Evolutionary conservation across 371 early-diverging fungal species (phyloP).

Genomic region (Circinella minor): DNA sequence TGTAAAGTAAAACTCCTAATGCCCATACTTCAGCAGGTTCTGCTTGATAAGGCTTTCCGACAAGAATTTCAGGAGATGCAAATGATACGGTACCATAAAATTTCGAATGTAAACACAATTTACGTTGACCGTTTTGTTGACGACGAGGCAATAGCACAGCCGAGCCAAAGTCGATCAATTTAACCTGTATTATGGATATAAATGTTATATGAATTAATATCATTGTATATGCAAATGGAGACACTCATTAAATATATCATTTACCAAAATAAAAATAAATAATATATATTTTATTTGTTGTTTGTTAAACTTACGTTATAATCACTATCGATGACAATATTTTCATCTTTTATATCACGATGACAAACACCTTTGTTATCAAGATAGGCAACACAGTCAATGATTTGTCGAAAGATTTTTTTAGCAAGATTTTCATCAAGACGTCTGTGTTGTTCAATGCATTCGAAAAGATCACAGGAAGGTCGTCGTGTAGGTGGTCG

Average conservation of each 20-base stretch:
- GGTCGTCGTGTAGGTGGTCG: conserved; percentile 43
- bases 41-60: conserved; percentile 70
- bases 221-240: neutral
- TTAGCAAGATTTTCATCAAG: conserved; percentile 65
- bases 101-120: conserved; percentile 51
- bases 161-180: conserved; percentile 86
- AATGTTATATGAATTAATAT: neutral
- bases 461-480: conserved; percentile 81
- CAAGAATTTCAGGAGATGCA: conserved; percentile 84
- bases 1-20: conserved; percentile 78
- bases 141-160: conserved; percentile 62
- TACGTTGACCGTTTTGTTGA: conserved; percentile 14
- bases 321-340: conserved; percentile 76
- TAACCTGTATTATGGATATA: conserved; percentile 40
- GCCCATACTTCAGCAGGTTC: conserved; percentile 86
- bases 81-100: conserved; percentile 72
- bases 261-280: no score
- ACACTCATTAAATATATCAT: no score
- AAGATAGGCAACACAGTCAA: conserved; percentile 67
- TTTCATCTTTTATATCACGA: conserved; percentile 77
- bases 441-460: conserved; percentile 70
- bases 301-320: conserved; percentile 36
- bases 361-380: conserved; percentile 62
- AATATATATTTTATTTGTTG: neutral
- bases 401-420: conserved; percentile 75